A percentile compares a stretch with the other conserved stretches of the same genome.
Conservation (phyloP, 2,329 filamentous ascomycete genomes). For the Colletotrichum musicola region DNA sequence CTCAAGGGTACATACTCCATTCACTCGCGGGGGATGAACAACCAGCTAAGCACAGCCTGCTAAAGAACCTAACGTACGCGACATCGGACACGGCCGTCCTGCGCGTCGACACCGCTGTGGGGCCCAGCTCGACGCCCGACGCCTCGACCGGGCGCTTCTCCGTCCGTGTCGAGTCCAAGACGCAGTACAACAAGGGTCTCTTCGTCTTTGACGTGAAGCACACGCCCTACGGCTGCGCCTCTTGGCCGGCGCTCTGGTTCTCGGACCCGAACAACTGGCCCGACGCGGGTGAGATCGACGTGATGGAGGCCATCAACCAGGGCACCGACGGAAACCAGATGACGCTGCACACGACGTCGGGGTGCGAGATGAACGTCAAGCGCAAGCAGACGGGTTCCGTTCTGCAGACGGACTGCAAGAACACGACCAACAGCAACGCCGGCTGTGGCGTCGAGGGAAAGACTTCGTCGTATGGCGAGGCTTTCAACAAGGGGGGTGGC, state of each 20-base stretch:
- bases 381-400: constrained; percentile 64
- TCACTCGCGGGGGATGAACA: constrained; percentile 11
- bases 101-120: constrained; percentile 71
- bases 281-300: constrained; percentile 72
- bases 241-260: constrained; percentile 77
- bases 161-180: constrained; percentile 72
- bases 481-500: constrained; percentile 66
- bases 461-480: constrained; percentile 60
- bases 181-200: constrained; percentile 71
- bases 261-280: constrained; percentile 73
- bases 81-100: constrained; percentile 66
- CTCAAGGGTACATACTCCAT: constrained; percentile 52
- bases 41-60: not conserved
- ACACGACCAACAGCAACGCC: constrained; percentile 63
- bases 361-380: constrained; percentile 66
- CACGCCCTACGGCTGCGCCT: constrained; percentile 72
- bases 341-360: constrained; percentile 68
- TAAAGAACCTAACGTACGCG: constrained; percentile 72
- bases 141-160: constrained; percentile 72
- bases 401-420: constrained; percentile 62
- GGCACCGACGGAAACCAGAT: constrained; percentile 68
- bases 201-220: constrained; percentile 77
- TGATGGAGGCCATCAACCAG: constrained; percentile 71
- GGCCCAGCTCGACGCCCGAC: constrained; percentile 59
- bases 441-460: constrained; percentile 67